Percentiles rank a stretch among this genome's conserved stretches.
These are phyloP conservation scores for Hypholoma fasciculare DNA, from an alignment of 768 basidiomycete species.

Conservation along the genomic window DNA sequence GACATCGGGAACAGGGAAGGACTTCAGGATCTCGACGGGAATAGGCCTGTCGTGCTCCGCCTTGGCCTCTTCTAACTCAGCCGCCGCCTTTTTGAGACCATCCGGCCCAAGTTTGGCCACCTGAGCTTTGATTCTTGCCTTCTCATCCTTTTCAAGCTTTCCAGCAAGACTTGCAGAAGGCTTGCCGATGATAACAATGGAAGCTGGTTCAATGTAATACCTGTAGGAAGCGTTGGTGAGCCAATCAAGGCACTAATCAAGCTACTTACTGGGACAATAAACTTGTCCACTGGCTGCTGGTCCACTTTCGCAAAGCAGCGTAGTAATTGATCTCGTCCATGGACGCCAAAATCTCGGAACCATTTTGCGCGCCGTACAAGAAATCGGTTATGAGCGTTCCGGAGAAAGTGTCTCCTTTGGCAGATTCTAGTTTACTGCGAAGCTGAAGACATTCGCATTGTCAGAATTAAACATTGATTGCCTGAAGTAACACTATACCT, in stretches of 20 bases:
- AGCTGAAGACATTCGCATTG: slow-evolving; percentile 45
- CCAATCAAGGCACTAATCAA: background rate
- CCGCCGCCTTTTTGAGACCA: slow-evolving; percentile 71
- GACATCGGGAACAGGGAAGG: slow-evolving; percentile 91
- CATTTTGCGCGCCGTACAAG: slow-evolving; percentile 82
- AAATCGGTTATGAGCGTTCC: slow-evolving; percentile 78
- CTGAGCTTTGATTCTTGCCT: slow-evolving; percentile 71
- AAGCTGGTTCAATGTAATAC: slow-evolving; percentile 74
- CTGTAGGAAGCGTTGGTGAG: slow-evolving; percentile 36
- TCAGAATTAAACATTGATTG: background rate
- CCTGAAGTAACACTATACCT: slow-evolving; percentile 43
- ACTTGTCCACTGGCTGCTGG: slow-evolving; percentile 71
- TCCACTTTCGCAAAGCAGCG: slow-evolving; percentile 67
- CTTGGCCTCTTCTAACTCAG: slow-evolving; percentile 79
- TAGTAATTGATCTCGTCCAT: slow-evolving; percentile 83
- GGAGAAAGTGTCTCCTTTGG: slow-evolving; percentile 80
- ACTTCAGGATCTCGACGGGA: slow-evolving; percentile 75
- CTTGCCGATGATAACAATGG: slow-evolving; percentile 79
- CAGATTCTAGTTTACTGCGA: slow-evolving; percentile 80
- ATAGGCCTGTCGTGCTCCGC: slow-evolving; percentile 82
- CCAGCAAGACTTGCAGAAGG: slow-evolving; percentile 86
- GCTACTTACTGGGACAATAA: slow-evolving; percentile 66
- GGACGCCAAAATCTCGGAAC: slow-evolving; percentile 68
- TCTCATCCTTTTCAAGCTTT: slow-evolving; percentile 79
- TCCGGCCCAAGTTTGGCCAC: slow-evolving; percentile 71